Base-by-base conservation (phyloP, 2,329 filamentous ascomycete species). In the Fusarium sp. region DNA sequence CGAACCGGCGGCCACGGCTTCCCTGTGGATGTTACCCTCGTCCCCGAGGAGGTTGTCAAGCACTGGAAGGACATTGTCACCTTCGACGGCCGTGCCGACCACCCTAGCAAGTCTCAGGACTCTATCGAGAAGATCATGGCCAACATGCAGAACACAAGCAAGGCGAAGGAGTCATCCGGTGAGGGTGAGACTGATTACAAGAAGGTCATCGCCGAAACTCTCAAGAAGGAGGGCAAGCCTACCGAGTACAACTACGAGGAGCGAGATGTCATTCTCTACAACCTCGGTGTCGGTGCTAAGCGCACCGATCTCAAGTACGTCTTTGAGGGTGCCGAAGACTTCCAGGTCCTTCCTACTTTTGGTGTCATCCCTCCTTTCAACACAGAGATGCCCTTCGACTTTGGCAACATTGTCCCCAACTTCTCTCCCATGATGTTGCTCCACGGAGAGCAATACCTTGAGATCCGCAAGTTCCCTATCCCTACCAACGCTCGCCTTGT, bases 391-490 rank as follows among this genome's bases (percentile, higher is more conserved):
- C 93, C 95, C 29, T 98, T 92, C 85, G 90, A 86, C 80, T 87
- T 96, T 76, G 88, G 90, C 77, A 89, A 94, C 61, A 88, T 99
- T 67, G 92, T 98, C 29, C 94, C 94, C 80, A 97, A 98, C 86
- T 99, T 98, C 86, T 94, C 90, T 40, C 95, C 94, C 67, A 98
- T 97, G 94, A 98, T 98, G 94, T 90, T 99, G 53, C 91, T 99
- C 25, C 96, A 99, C 84, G 96, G 96, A 78, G 96, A 99, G 86
- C 96, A 99, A 82, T 99, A 94, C 84, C 93, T 99, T 70, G 96
- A 99, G 83, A 88, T 99, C 77, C 90, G 91, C 79, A 94, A 95
- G 81, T 97, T 90, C 84, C 96, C 96, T 43, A 92, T 98, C 75
- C 95, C 95, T 38, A 98, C 94, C 32, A 87, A 90, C 58, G 94